Conservation (phyloP, 2,329 filamentous ascomycete species). For the Emergomyces africanus region DNA sequence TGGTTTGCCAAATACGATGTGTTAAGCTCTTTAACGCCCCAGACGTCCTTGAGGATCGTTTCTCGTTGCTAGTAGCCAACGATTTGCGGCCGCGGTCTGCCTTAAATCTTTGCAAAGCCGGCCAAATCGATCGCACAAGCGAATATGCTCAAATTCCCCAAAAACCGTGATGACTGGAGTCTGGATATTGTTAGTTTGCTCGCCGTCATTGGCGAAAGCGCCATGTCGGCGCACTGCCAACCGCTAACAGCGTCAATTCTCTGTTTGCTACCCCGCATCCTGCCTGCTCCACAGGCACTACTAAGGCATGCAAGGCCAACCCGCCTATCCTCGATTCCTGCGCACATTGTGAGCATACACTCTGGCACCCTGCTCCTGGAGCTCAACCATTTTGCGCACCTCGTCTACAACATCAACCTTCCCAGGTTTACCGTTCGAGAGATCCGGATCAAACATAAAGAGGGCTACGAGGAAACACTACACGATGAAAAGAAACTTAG, state of each 20-base stretch:
- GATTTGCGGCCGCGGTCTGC: neutral
- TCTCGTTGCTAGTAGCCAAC: neutral
- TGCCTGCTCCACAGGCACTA: constrained; percentile 51
- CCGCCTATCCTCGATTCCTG: constrained; percentile 43
- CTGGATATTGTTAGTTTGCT: constrained; percentile 51
- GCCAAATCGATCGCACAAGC: neutral
- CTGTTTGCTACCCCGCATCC: constrained; percentile 46
- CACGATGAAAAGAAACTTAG: constrained; percentile 1
- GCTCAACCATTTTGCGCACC: constrained; percentile 50
- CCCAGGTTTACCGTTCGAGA: constrained; percentile 39
- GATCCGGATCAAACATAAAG: constrained; percentile 16
- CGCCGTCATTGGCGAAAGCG: constrained; percentile 49
- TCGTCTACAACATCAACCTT: constrained; percentile 43
- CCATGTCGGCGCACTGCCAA: constrained; percentile 46
- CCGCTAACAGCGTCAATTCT: constrained; percentile 46
- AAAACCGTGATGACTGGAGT: constrained; percentile 33
- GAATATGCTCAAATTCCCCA: constrained; percentile 3
- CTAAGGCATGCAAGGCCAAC: constrained; percentile 43
- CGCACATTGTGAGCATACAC: constrained; percentile 46
- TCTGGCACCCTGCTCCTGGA: constrained; percentile 43
- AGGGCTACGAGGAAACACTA: constrained; percentile 19
- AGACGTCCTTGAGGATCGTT: neutral
- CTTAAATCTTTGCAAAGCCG: neutral
- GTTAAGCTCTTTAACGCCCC: too few species aligned
- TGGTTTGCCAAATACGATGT: neutral